phyloP scores from a whole-genome alignment of 202 grass and related monocot genomes.

The Elaeis oleifera region DNA sequence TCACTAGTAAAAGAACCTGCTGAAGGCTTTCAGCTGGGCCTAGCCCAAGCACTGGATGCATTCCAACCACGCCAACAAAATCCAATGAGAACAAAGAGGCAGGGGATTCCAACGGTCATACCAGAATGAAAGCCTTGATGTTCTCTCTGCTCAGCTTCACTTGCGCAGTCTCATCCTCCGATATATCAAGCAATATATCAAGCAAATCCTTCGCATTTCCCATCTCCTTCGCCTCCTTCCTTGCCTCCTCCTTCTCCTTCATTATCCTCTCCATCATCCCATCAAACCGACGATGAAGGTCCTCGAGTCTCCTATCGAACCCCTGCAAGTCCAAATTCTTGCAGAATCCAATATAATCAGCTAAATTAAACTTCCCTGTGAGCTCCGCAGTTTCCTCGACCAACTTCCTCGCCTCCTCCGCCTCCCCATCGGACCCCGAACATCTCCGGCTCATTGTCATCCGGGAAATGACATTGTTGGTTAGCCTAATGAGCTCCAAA shows the following conservation, averaged over 20 bases:
- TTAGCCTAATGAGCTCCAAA: slow-evolving; percentile 45
- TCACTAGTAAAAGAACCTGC: no score
- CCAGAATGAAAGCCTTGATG: slow-evolving; percentile 87
- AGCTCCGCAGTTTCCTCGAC: slow-evolving; percentile 40
- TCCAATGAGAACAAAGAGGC: no score
- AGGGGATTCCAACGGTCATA: background rate
- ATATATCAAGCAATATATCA: slow-evolving; percentile 74
- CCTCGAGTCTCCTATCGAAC: slow-evolving; percentile 35
- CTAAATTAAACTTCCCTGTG: slow-evolving; percentile 49
- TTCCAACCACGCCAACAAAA: no score
- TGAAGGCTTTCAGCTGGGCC: no score
- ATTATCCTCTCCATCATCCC: slow-evolving; percentile 58
- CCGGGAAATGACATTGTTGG: slow-evolving; percentile 49
- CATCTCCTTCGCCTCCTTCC: slow-evolving; percentile 6
- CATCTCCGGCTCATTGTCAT: slow-evolving; percentile 63
- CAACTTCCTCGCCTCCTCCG: slow-evolving; percentile 40
- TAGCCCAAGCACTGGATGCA: no score
- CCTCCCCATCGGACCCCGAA: slow-evolving; percentile 30
- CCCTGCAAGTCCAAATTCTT: slow-evolving; percentile 57
- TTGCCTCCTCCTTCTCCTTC: slow-evolving; percentile 35
- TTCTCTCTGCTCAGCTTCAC: slow-evolving; percentile 54
- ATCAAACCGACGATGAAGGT: slow-evolving; percentile 43
- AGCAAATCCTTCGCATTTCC: slow-evolving; percentile 41
- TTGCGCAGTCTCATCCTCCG: slow-evolving; percentile 52
- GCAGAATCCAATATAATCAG: slow-evolving; percentile 54